Base-by-base conservation (phyloP, 2,329 filamentous ascomycete genomes). In the Aureobasidium sp. region DNA sequence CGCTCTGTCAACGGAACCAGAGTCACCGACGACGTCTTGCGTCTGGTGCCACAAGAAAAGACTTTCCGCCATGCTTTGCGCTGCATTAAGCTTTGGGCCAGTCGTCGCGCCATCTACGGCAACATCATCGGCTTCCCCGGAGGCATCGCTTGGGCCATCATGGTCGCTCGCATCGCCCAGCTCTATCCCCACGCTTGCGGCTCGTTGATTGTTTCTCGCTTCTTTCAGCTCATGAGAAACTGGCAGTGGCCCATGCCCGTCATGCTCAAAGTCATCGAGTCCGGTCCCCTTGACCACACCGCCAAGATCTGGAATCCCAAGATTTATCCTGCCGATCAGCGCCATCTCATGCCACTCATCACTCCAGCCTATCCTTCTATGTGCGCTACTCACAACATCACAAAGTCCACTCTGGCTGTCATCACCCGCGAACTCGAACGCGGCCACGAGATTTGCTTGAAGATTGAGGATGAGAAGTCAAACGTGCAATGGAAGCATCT, bases 231-330 rank as follows among this genome's bases (percentile, higher is more conserved):
- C 67, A 91, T 97, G 79, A 85, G 86, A 66, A 86, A 88, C 66
- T 99, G 94, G 94, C 86, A 85, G 36, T 99, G 94, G 92, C 94
- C 94, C 6, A 85, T 90, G 67, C 94, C 94, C n/a, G 89, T 97
- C 5, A 81, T 96, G 67, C 81, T 99, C 63, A 97, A 97, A 74
- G 81, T 85, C 37, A 91, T 96, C 66, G 92, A 96, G 72, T 88
- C 88, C 66, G 89, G 89, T 0, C 87, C 88, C 22, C 78, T 96
- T 44, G 37, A 27, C 29, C 27, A 45, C 12, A 87, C 89, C 61
- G 88, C 94, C 60, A 87, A 90, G 69, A 88, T 96, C 63, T 99
- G 94, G 93, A 97, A 99, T 70, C 94, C 94, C 37, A 88, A 87
- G 80, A 79, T 91, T 34, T 95, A 96, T 73, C 85, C 86, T 64